Evolutionary conservation across 169 alveolate species (phyloP).

Genomic region (Plasmodium vinckei): DNA sequence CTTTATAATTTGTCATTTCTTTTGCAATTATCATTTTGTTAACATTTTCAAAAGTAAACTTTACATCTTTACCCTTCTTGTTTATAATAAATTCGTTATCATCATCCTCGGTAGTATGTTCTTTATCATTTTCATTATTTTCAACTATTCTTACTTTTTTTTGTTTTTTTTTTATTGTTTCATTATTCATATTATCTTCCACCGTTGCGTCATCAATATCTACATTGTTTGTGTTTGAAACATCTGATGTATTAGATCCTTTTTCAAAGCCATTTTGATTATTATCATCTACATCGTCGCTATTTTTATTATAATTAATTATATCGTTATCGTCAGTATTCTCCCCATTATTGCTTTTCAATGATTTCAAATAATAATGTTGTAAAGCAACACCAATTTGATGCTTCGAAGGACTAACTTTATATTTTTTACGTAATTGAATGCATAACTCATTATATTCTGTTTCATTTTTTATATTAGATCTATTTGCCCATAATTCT

Average conservation of each 20-base stretch:
- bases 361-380: conserved; percentile 53
- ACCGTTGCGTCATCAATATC: neutral
- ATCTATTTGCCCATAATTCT: conserved; percentile 73
- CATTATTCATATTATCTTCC: neutral
- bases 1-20: conserved; percentile 74
- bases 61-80: conserved; percentile 66
- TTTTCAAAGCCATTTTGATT: neutral
- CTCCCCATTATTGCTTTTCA: conserved; percentile 6
- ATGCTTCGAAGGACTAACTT: conserved; percentile 84
- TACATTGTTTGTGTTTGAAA: neutral
- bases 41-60: conserved; percentile 60
- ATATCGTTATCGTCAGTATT: neutral
- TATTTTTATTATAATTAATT: neutral
- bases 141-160: neutral
- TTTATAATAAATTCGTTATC: conserved; percentile 33
- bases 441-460: conserved; percentile 62
- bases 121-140: neutral
- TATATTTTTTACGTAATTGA: conserved; percentile 78
- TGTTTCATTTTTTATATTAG: conserved; percentile 29
- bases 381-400: conserved; percentile 76
- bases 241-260: neutral
- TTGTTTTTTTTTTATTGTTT: neutral
- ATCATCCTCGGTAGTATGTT: neutral
- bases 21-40: conserved; percentile 65
- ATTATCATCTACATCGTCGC: neutral